Percentiles rank a stretch among this genome's conserved stretches.
Evolutionary conservation across 1,284 basidiomycete species (phyloP).

Genomic region (Acaromyces ingoldii): DNA sequence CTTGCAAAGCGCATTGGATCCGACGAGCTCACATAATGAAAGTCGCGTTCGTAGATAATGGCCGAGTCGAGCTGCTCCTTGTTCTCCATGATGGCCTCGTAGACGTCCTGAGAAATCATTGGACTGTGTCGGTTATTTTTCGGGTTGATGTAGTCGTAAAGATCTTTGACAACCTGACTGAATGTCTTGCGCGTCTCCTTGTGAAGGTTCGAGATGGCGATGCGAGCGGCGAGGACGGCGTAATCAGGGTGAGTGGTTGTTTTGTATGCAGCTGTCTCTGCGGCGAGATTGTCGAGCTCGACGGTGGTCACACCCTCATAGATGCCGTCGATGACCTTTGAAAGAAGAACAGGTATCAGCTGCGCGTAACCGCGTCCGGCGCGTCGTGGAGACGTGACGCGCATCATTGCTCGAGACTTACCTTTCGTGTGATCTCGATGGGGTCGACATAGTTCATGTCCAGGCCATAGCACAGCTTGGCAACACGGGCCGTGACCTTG

Average conservation of each 20-base stretch:
- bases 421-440: conserved; percentile 63
- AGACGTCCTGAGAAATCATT: conserved; percentile 88
- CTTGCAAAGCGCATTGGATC: too few species aligned
- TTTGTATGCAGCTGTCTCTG: conserved; percentile 94
- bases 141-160: conserved; percentile 93
- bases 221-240: conserved; percentile 93
- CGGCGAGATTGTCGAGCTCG: conserved; percentile 73
- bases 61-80: conserved; percentile 82
- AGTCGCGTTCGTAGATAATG: conserved; percentile 97
- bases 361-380: background rate
- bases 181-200: conserved; percentile 99
- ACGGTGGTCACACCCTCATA: conserved; percentile 95
- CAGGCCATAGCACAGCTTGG: conserved; percentile 94
- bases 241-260: conserved; percentile 94
- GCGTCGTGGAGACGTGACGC: background rate
- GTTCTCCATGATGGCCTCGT: conserved; percentile 76
- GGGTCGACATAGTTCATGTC: conserved; percentile 90
- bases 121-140: conserved; percentile 76
- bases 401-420: conserved; percentile 5
- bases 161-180: conserved; percentile 81
- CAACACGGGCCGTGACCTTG: conserved; percentile 65
- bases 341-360: conserved; percentile 51
- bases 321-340: conserved; percentile 85
- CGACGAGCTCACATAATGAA: conserved; percentile 70
- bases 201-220: conserved; percentile 97